These are phyloP conservation scores for Arthrobotrys sphaeroides DNA, from an alignment of 2,329 filamentous ascomycete genomes.

Conservation along the genomic window DNA sequence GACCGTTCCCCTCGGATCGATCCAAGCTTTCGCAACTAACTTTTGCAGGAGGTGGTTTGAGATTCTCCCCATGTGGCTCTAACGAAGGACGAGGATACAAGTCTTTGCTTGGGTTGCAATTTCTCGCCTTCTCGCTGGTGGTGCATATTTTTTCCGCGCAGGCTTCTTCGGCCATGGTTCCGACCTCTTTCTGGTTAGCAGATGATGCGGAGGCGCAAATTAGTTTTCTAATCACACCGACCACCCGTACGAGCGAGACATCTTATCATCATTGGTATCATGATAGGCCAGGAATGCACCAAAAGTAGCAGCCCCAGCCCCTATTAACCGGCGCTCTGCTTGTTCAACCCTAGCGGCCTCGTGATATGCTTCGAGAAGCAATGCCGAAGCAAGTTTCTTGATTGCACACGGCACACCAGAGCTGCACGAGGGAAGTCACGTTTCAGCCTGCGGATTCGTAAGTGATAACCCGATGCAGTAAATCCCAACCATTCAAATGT, in stretches of 20 bases:
- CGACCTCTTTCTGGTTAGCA: constrained; percentile 48
- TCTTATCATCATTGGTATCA: constrained; percentile 54
- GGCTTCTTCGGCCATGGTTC: constrained; percentile 42
- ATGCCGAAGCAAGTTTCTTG: constrained; percentile 39
- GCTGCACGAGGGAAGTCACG: constrained; percentile 49
- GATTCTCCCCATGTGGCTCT: constrained; percentile 31
- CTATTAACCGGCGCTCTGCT: constrained; percentile 41
- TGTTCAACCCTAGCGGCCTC: constrained; percentile 26
- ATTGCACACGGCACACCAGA: constrained; percentile 46
- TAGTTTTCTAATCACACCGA: constrained; percentile 51
- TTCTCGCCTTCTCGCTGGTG: constrained; percentile 50
- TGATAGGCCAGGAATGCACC: constrained; percentile 35
- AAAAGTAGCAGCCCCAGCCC: constrained; percentile 40
- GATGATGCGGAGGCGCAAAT: constrained; percentile 39
- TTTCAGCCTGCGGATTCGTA: constrained; percentile 50
- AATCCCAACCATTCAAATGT: constrained; percentile 37
- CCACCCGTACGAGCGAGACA: constrained; percentile 51
- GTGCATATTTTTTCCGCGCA: constrained; percentile 50
- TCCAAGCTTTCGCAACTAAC: constrained; percentile 30
- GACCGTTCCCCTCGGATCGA: constrained; percentile 13
- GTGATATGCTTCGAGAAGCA: constrained; percentile 52
- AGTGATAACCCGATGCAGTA: constrained; percentile 43
- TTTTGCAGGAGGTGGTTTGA: constrained; percentile 53
- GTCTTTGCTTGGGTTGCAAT: background rate
- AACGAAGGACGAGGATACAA: background rate